Percentiles rank a stretch among this genome's conserved stretches.
Conservation (phyloP, 106 monocot genomes). For the Acanthochlamys bracteata region DNA sequence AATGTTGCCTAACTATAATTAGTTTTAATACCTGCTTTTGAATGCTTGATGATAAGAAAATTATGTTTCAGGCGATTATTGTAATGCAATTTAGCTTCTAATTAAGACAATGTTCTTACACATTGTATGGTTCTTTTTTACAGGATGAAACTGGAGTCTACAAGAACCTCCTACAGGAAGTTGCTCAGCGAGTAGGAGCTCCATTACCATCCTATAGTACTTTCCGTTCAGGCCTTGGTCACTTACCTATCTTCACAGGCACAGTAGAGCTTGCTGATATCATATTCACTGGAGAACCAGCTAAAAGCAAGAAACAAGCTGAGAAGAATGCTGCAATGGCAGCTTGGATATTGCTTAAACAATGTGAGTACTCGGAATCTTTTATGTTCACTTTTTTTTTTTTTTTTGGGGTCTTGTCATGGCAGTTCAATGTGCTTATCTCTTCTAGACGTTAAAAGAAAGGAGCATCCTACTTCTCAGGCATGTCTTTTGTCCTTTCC, state of each 20-base stretch:
- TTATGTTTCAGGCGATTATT: too few relatives aligned
- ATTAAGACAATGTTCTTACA: background rate
- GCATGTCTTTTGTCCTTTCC: too few relatives aligned
- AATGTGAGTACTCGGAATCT: conserved; percentile 43
- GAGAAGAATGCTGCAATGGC: conserved; percentile 97
- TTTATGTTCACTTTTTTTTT: background rate
- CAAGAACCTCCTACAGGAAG: conserved; percentile 95
- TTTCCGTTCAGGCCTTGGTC: conserved; percentile 73
- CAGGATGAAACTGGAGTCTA: conserved; percentile 99
- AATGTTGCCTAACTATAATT: too few relatives aligned
- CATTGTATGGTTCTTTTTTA: background rate
- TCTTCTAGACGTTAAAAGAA: too few relatives aligned
- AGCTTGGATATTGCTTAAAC: conserved; percentile 85
- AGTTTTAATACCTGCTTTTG: too few relatives aligned
- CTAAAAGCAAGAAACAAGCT: conserved; percentile 97
- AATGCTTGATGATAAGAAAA: too few relatives aligned
- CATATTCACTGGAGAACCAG: conserved; percentile 87
- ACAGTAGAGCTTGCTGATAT: conserved; percentile 90
- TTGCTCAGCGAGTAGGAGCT: conserved; percentile 91
- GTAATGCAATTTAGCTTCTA: too few relatives aligned
- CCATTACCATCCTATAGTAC: conserved; percentile 83
- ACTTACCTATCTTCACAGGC: conserved; percentile 79
- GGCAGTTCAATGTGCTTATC: too few relatives aligned
- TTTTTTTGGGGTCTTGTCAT: background rate
- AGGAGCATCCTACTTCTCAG: too few relatives aligned